Base-by-base conservation (phyloP, 306 rosid genomes). In the Argentina anserina region DNA sequence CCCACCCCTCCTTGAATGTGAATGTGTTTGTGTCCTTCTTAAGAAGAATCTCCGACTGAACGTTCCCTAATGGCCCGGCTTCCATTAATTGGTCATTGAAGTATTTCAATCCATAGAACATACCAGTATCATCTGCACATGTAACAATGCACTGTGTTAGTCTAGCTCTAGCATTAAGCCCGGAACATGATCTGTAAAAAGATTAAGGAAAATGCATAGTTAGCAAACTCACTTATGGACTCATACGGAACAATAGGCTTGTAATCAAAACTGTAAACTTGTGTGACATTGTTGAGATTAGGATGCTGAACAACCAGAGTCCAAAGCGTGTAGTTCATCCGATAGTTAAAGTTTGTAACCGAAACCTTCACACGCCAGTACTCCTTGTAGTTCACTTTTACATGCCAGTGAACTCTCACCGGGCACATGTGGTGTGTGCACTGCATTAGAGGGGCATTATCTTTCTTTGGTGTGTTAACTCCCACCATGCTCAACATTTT, bases 391-490 rank as follows among this genome's bases (percentile, higher is more conserved):
- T 94, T 94, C 3, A 12, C 55, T 79, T 88, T 89, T 74, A 94
- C 95, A 63, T 89, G 96, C 96, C 99, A 94, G 53, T 94, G 97
- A 20, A 94, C 91, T 46, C 99, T 83, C 65, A 91, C 80, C 3
- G 97, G 99, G 71, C 98, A 94, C 97, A 94, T 89, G 65, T 94
- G 97, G 75, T 89, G 95, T 36, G 98, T 94, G 81, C 99, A 94
- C 40, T 91, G 97, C 74, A 88, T 78, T 71, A 94, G 59, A 12
- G 87, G 95, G 25, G 81, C 78, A 69, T 84, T 87, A 70, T 78
- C 93, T 85, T 88, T 91, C 90, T 69, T 83, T 28, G 88, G 92
- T 14, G 93, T 88, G 75, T 89, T 89, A 62, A 78, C 40, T 52
- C 95, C 95, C 59, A 84, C 82, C 88, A 80, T 63, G 63, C 84